phyloP scores from a whole-genome alignment of 257 asterid genomes.

The Parsonsia alboflavescens region DNA sequence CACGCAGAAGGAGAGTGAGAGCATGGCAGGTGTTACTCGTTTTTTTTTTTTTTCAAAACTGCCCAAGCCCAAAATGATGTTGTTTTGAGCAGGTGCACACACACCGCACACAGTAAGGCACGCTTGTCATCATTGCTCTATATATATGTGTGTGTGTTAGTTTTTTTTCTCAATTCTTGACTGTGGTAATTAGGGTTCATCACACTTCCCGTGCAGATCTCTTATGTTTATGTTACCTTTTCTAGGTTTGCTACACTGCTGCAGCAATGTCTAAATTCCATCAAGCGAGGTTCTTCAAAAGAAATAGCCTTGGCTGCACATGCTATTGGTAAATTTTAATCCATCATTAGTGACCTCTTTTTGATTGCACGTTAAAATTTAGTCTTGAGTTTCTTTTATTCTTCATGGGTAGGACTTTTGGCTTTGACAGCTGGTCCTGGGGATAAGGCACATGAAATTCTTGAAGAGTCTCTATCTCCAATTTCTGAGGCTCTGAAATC shows the following conservation, averaged over 20 bases:
- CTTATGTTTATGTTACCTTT: slow-evolving; percentile 14
- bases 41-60: too few relatives aligned
- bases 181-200: not conserved
- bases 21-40: too few relatives aligned
- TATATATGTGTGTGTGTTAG: too few relatives aligned
- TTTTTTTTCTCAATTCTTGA: not conserved
- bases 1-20: too few relatives aligned
- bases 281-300: slow-evolving; percentile 83
- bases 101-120: too few relatives aligned
- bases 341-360: not conserved
- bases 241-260: slow-evolving; percentile 80
- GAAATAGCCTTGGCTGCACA: slow-evolving; percentile 89
- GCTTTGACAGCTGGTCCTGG: slow-evolving; percentile 90
- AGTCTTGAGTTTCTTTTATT: not conserved
- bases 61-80: too few relatives aligned
- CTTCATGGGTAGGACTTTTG: slow-evolving; percentile 55
- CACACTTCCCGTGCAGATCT: not conserved
- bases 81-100: too few relatives aligned
- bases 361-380: not conserved
- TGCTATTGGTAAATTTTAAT: slow-evolving; percentile 52
- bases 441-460: slow-evolving; percentile 73
- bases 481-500: slow-evolving; percentile 76
- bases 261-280: slow-evolving; percentile 70
- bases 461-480: slow-evolving; percentile 76
- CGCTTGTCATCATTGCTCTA: too few relatives aligned